Conservation (phyloP, 1,284 basidiomycete genomes). For the Trametes hirsuta region DNA sequence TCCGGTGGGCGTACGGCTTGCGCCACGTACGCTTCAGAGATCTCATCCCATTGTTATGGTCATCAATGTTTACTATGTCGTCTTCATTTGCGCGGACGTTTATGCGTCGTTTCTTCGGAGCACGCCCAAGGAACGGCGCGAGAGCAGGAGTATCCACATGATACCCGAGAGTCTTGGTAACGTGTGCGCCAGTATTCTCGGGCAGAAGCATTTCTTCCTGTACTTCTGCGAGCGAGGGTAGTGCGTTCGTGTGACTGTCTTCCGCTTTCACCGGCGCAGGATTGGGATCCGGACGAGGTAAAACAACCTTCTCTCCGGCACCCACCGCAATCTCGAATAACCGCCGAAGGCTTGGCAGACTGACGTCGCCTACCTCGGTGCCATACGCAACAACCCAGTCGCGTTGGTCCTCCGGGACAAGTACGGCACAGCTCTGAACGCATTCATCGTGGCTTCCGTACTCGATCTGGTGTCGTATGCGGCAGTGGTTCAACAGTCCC, state of each 20-base stretch:
- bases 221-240: background rate
- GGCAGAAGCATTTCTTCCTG: background rate
- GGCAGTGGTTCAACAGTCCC: conserved; percentile 76
- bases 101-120: conserved; percentile 58
- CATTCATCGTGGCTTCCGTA: conserved; percentile 80
- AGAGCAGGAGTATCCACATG: conserved; percentile 73
- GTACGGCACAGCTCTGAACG: conserved; percentile 63
- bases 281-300: background rate
- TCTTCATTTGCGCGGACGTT: conserved; percentile 52
- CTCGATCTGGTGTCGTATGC: conserved; percentile 65
- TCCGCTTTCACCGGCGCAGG: conserved; percentile 5
- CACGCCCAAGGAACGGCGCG: conserved; percentile 69
- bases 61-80: conserved; percentile 49
- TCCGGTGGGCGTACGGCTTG: conserved; percentile 52
- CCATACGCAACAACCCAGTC: conserved; percentile 53
- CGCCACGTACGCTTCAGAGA: conserved; percentile 33
- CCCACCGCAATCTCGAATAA: conserved; percentile 75
- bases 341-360: conserved; percentile 63
- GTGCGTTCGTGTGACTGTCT: background rate
- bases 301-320: conserved; percentile 22
- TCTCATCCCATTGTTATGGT: conserved; percentile 6
- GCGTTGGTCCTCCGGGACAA: conserved; percentile 43
- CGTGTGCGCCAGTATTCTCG: conserved; percentile 36
- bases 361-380: conserved; percentile 58
- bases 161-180: conserved; percentile 66